Base-by-base conservation (phyloP, 352 stramenopile genomes). In the Aphanomyces invadans region DNA sequence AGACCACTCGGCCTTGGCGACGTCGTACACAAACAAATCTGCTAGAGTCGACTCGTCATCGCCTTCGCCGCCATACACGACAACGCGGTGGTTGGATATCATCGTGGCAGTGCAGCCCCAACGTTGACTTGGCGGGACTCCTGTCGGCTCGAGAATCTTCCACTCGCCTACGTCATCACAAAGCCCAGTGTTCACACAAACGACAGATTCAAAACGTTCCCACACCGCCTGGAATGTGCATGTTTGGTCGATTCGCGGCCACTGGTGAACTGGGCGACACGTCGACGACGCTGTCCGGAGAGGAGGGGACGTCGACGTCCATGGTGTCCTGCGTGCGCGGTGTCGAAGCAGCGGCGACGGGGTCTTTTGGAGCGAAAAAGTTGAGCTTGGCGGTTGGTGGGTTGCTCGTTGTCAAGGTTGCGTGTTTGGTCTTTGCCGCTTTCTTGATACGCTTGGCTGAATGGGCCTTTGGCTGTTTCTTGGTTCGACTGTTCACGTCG, bases 51-150 rank as follows among this genome's bases (percentile, higher is more conserved):
- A 60, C 57, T 90, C 77, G 68, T 95, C 83, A 51, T 96, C 86
- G 61, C 93, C 84, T 48, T 95, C 89, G 38, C 93, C 93, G 31
- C 93, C 93, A 66, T 97, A 97, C 4, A 98, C 71, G 12, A 97
- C 80, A 11, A 98, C 73, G 21, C 87, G 82, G 46, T 88, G 73
- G 55, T 92, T 74, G 19, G 87, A 86, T 63, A 97, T 95, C 65
- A 81, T 80, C 3, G 90, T 97, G 53, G 88, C 88, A 0, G 82
- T 94, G 65, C 96, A 86, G 48, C 91, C 93, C 93, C 93, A 98
- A 38, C 91, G 83, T 59, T 86, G 83, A 44, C 62, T 45, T 0
- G 81, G 80, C 3, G 42, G 25, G 7, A 28, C 65, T 2, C 76
- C 85, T 7, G 73, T 61, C 29, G 72, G 66, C 29, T 76, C 70